Evolutionary conservation across 1,139 yeast species (phyloP).

Genomic region (Yamadazyma buinensis): DNA sequence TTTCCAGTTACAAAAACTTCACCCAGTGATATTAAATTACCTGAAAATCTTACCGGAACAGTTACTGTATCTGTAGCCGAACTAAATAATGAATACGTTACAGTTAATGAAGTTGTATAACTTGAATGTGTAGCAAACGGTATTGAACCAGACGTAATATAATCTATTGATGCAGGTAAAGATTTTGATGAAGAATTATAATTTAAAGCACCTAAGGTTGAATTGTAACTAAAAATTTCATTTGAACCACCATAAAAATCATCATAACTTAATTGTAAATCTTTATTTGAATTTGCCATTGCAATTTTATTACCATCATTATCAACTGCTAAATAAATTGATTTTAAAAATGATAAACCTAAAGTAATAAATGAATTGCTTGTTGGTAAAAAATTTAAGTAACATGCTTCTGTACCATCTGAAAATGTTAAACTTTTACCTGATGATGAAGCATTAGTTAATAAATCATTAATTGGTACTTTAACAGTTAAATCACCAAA

Average conservation of each 20-base stretch:
- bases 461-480: constrained; percentile 51
- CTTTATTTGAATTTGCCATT: constrained; percentile 26
- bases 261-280: constrained; percentile 8
- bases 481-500: constrained; percentile 52
- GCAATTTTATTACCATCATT: constrained; percentile 58
- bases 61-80: constrained; percentile 16
- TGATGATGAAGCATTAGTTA: constrained; percentile 36
- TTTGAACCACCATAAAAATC: constrained; percentile 11
- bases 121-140: constrained; percentile 34
- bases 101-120: constrained; percentile 14
- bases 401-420: constrained; percentile 60
- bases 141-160: constrained; percentile 28
- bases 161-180: constrained; percentile 18
- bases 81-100: constrained; percentile 17
- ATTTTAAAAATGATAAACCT: constrained; percentile 59
- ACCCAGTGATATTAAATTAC: constrained; percentile 29
- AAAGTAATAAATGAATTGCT: constrained; percentile 52
- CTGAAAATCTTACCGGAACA: constrained; percentile 36
- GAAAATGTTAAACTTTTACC: constrained; percentile 41
- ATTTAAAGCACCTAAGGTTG: constrained; percentile 1
- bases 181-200: background rate
- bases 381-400: constrained; percentile 52
- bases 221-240: constrained; percentile 4
- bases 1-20: constrained; percentile 24
- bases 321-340: constrained; percentile 64